These are phyloP conservation scores for Penicillium sp. DNA, from an alignment of 2,329 filamentous ascomycete genomes.

Conservation along the genomic window DNA sequence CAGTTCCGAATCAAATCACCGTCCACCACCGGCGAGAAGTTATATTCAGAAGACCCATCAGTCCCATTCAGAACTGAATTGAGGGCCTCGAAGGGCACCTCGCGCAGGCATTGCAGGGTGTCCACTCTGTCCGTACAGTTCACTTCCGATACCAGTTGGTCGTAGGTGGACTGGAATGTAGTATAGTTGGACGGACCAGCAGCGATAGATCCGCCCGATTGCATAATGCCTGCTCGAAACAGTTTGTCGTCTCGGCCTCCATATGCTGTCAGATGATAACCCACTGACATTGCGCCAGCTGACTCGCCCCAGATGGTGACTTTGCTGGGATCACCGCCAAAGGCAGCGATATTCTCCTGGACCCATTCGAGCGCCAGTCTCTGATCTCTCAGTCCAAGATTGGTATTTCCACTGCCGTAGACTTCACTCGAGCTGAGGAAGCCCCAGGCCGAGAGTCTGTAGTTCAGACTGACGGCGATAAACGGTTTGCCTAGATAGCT, in stretches of 20 bases:
- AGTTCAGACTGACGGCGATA: conserved; percentile 53
- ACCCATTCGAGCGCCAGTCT: conserved; percentile 38
- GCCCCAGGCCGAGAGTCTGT: conserved; percentile 51
- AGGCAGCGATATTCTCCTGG: conserved; percentile 35
- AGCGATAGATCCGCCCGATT: conserved; percentile 51
- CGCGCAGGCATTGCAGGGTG: conserved; percentile 63
- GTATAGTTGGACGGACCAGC: conserved; percentile 40
- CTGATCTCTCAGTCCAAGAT: conserved; percentile 51
- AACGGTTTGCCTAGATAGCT: conserved; percentile 44
- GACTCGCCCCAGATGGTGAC: conserved; percentile 54
- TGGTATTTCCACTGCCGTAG: conserved; percentile 45
- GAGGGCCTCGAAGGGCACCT: conserved; percentile 55
- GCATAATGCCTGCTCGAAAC: conserved; percentile 51
- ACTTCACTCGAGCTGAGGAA: conserved; percentile 49
- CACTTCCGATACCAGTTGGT: conserved; percentile 56
- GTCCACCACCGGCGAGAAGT: conserved; percentile 47
- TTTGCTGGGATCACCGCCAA: conserved; percentile 33
- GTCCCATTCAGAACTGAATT: conserved; percentile 50
- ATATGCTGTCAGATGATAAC: conserved; percentile 51
- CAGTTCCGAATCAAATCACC: conserved; percentile 54
- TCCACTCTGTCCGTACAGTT: conserved; percentile 56
- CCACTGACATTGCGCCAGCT: conserved; percentile 50
- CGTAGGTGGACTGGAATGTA: conserved; percentile 50
- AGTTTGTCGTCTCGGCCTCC: conserved; percentile 52
- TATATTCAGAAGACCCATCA: conserved; percentile 35